phyloP scores from a whole-genome alignment of 164 flowering plant genomes.

The Umbellularia californica region DNA sequence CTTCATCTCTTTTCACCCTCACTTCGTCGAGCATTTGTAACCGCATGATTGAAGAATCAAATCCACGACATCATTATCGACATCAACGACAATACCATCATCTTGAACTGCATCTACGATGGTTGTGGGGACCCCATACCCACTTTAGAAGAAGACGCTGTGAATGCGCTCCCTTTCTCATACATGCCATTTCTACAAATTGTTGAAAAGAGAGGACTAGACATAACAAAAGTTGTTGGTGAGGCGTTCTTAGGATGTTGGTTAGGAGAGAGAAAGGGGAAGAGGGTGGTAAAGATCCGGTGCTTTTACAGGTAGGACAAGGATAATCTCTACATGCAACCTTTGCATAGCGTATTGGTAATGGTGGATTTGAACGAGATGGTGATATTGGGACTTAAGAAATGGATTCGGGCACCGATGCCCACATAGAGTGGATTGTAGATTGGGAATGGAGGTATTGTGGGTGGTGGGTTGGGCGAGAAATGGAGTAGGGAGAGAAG shows the following conservation, averaged over 20 bases:
- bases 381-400: conserved; percentile 32
- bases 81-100: conserved; percentile 18
- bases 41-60: conserved; percentile 19
- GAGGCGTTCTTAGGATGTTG: conserved; percentile 33
- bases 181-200: conserved; percentile 39
- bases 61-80: conserved; percentile 46
- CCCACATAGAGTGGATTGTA: conserved; percentile 16
- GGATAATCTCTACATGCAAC: conserved; percentile 40
- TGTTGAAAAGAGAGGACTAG: conserved; percentile 35
- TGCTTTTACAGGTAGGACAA: conserved; percentile 38
- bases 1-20: conserved; percentile 1
- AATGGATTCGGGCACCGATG: conserved; percentile 29
- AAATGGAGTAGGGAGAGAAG: no score
- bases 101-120: conserved; percentile 21
- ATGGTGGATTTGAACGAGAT: conserved; percentile 44
- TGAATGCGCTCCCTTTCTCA: conserved; percentile 18
- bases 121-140: conserved; percentile 46
- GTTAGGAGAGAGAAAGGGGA: conserved; percentile 38
- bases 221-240: conserved; percentile 37
- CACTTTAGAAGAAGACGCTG: conserved; percentile 25
- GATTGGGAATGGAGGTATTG: no score
- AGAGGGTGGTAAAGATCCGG: conserved; percentile 25
- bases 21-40: conserved; percentile 46
- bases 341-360: conserved; percentile 45
- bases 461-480: no score